Conservation (phyloP, 1,284 basidiomycete species). For the Fomitopsis pinicola region DNA sequence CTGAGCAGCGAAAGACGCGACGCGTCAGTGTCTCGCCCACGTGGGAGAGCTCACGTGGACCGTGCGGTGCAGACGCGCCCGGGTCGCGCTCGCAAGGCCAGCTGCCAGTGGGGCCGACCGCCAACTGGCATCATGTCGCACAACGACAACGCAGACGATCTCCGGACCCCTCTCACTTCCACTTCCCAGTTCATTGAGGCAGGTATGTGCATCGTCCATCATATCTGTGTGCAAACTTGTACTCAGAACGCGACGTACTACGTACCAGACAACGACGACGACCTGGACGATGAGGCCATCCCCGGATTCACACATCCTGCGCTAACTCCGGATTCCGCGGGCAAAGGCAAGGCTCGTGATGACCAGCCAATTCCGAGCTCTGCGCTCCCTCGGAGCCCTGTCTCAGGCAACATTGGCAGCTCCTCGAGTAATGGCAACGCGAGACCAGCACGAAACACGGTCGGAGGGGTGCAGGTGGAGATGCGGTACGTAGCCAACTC, state of each 20-base stretch:
- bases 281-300: constrained; percentile 74
- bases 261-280: constrained; percentile 63
- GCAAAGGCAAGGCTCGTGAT: constrained; percentile 70
- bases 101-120: neutral
- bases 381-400: constrained; percentile 24
- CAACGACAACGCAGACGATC: constrained; percentile 18
- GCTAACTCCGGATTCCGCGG: constrained; percentile 34
- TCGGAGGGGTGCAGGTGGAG: constrained; percentile 85
- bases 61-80: neutral
- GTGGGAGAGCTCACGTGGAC: constrained; percentile 1
- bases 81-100: neutral
- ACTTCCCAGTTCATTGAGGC: constrained; percentile 75
- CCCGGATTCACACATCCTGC: constrained; percentile 70
- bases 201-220: constrained; percentile 31
- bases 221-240: constrained; percentile 8
- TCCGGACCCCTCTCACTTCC: constrained; percentile 50
- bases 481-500: constrained; percentile 54
- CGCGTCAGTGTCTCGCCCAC: constrained; percentile 49
- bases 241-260: constrained; percentile 1
- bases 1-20: constrained; percentile 30
- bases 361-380: constrained; percentile 52
- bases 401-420: constrained; percentile 73
- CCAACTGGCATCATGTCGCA: constrained; percentile 19
- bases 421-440: constrained; percentile 39
- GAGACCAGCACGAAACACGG: constrained; percentile 51